Evolutionary conservation across 208 protist genomes (phyloP).

Genomic region (Leptomonas seymouri): DNA sequence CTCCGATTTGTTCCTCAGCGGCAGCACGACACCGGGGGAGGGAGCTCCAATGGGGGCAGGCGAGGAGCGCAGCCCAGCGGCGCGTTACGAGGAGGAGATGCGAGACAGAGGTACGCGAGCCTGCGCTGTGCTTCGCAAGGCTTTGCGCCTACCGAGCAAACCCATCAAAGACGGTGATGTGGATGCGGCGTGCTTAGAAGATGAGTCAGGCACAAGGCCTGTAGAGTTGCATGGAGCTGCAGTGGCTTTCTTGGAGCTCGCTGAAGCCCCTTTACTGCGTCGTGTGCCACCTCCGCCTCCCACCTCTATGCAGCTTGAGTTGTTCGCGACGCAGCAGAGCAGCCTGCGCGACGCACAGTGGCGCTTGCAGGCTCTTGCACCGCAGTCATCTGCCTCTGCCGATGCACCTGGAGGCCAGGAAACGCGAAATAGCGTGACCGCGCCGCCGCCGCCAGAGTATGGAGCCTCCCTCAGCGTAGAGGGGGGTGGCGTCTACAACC

Average conservation of each 20-base stretch:
- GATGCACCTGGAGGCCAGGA: neutral
- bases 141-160: neutral
- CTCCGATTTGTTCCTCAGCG: slow-evolving; percentile 38
- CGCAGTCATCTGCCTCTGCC: neutral
- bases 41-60: neutral
- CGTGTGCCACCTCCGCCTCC: slow-evolving; percentile 42
- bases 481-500: neutral
- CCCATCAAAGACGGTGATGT: neutral
- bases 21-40: neutral
- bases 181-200: neutral
- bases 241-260: slow-evolving; percentile 19
- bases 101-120: neutral
- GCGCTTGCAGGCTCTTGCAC: neutral
- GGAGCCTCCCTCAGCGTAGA: neutral
- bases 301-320: slow-evolving; percentile 34
- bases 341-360: neutral
- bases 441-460: neutral
- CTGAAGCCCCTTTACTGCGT: slow-evolving; percentile 1
- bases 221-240: neutral
- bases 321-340: slow-evolving; percentile 23
- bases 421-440: neutral
- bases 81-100: neutral
- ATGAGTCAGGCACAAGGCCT: neutral
- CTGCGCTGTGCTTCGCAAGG: slow-evolving; percentile 14
- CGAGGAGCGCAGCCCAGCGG: neutral